Percentiles rank a stretch among this genome's conserved stretches.
Conservation (phyloP, 441 rosid species). For the Daphne laureola region DNA sequence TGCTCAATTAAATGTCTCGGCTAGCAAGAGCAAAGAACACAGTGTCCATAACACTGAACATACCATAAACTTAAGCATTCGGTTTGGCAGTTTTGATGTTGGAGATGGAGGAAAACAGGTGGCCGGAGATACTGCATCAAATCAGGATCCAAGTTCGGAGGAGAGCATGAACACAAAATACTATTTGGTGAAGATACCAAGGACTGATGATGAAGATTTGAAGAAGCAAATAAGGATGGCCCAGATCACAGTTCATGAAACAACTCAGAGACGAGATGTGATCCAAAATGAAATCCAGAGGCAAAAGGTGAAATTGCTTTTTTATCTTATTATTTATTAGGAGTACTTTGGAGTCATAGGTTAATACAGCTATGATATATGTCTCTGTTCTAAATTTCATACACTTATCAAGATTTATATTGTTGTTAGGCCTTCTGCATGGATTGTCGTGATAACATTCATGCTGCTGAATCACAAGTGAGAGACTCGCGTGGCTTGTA, state of each 20-base stretch:
- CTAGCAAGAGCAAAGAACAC: slow-evolving; percentile 1
- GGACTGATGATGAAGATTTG: slow-evolving; percentile 49
- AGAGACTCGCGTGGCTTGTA: slow-evolving; percentile 46
- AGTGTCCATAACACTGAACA: slow-evolving; percentile 3
- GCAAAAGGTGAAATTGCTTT: slow-evolving; percentile 36
- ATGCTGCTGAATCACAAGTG: slow-evolving; percentile 48
- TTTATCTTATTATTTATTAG: slow-evolving; percentile 16
- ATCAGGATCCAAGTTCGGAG: slow-evolving; percentile 25
- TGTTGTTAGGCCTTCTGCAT: slow-evolving; percentile 42
- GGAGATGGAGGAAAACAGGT: slow-evolving; percentile 6
- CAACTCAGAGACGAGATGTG: slow-evolving; percentile 57
- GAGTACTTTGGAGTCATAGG: too few relatives aligned
- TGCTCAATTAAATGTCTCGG: neutral
- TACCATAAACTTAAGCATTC: slow-evolving; percentile 14
- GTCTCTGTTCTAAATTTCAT: too few relatives aligned
- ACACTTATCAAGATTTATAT: slow-evolving; percentile 8
- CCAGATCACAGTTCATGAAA: slow-evolving; percentile 47
- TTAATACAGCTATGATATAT: too few relatives aligned
- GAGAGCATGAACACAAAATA: slow-evolving; percentile 45
- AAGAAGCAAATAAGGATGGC: slow-evolving; percentile 47
- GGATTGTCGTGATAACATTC: slow-evolving; percentile 29
- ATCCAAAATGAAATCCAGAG: slow-evolving; percentile 44
- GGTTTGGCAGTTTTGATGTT: slow-evolving; percentile 4
- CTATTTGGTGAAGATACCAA: slow-evolving; percentile 53
- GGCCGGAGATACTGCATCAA: slow-evolving; percentile 23